phyloP scores from a whole-genome alignment of 371 early-diverging fungal genomes.

The Rhizopus delemar region DNA sequence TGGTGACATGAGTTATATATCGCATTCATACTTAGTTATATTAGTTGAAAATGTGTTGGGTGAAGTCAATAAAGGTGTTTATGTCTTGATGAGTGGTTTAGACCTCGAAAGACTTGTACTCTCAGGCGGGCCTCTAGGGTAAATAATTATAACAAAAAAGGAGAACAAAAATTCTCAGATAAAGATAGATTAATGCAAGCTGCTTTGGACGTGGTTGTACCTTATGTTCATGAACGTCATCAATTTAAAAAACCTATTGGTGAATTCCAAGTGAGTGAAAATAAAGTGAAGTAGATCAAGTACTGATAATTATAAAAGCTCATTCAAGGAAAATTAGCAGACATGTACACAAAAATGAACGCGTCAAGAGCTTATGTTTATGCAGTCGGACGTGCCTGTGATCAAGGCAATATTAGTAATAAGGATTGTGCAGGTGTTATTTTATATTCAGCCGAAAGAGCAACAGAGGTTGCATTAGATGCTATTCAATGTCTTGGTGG shows the following conservation, averaged over 20 bases:
- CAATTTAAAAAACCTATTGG: conserved; percentile 90
- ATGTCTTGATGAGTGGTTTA: conserved; percentile 95
- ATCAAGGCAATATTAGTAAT: conserved; percentile 77
- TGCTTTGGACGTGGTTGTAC: conserved; percentile 79
- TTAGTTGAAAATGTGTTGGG: conserved; percentile 88
- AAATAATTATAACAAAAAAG: conserved; percentile 13
- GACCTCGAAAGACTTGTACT: conserved; percentile 93
- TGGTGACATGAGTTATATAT: background rate
- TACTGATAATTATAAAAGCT: conserved; percentile 42
- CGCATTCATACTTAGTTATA: background rate
- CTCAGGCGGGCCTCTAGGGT: conserved; percentile 92
- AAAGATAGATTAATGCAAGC: conserved; percentile 81
- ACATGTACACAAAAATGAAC: conserved; percentile 95
- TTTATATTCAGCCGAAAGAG: conserved; percentile 93
- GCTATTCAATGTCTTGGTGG: conserved; percentile 96
- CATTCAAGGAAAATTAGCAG: conserved; percentile 94
- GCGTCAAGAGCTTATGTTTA: conserved; percentile 93
- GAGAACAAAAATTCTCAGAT: background rate
- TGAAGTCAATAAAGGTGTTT: conserved; percentile 86
- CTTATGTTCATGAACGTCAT: conserved; percentile 87
- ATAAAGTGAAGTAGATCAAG: background rate
- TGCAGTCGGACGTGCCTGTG: conserved; percentile 88
- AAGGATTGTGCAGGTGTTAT: conserved; percentile 97
- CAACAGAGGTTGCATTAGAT: conserved; percentile 93
- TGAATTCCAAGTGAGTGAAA: conserved; percentile 74